Conservation (phyloP, 139 green algal species). For the Asterochloris erici region DNA sequence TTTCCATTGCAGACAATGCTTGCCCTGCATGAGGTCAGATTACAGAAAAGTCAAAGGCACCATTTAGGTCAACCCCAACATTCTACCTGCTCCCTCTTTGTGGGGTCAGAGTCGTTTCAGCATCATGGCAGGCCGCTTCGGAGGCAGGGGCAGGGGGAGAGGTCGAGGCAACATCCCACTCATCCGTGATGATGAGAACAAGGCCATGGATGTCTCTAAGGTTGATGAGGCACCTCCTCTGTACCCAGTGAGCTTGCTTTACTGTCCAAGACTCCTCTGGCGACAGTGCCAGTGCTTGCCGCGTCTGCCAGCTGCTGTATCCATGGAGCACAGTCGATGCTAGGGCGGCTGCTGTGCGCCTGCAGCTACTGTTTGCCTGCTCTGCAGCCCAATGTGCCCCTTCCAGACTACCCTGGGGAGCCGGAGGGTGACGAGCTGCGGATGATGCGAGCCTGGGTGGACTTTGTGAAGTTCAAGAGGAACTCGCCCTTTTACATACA, state of each 20-base stretch:
- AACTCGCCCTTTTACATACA: no score
- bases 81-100: not conserved
- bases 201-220: conserved; percentile 4
- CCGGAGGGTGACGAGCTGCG: no score
- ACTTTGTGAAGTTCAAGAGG: no score
- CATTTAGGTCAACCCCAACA: not conserved
- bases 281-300: no score
- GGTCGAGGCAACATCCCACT: conserved; percentile 7
- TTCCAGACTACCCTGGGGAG: no score
- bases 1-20: not conserved
- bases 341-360: no score
- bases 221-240: conserved; percentile 12
- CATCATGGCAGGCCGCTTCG: not conserved
- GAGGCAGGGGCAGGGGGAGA: conserved; percentile 17
- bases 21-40: not conserved
- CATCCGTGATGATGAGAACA: conserved; percentile 16
- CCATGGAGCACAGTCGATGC: no score
- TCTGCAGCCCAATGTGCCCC: no score
- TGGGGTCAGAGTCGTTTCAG: not conserved
- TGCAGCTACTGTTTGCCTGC: no score
- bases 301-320: no score
- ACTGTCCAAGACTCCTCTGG: no score
- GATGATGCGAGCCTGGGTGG: no score
- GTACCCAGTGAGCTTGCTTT: conserved; percentile 18
- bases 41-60: not conserved